These are phyloP conservation scores for Amesomyces nigricolor DNA, from an alignment of 2,329 filamentous ascomycete genomes.

Conservation along the genomic window DNA sequence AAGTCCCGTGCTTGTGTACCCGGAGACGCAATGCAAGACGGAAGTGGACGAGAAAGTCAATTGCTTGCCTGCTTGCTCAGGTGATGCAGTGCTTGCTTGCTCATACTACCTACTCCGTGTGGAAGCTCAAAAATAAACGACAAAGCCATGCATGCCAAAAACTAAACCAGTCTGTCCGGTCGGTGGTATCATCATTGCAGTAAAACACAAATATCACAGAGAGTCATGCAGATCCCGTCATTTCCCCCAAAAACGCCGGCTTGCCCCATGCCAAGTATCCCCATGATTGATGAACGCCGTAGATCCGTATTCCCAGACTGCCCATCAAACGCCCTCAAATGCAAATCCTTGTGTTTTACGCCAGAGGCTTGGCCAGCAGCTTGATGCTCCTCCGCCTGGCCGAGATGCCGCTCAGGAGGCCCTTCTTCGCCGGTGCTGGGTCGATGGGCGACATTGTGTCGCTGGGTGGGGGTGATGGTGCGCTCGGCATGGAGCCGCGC, in stretches of 20 bases:
- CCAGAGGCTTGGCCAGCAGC: conserved; percentile 19
- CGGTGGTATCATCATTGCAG: too few relatives aligned
- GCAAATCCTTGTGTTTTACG: neutral
- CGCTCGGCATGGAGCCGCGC: conserved; percentile 33
- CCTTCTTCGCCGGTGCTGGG: conserved; percentile 14
- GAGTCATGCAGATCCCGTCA: too few relatives aligned
- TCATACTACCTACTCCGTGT: neutral
- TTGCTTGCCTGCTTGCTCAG: neutral
- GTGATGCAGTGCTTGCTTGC: neutral
- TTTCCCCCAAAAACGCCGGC: too few relatives aligned
- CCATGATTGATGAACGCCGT: neutral
- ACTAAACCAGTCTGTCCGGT: neutral
- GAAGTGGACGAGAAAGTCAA: too few relatives aligned
- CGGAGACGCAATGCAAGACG: too few relatives aligned
- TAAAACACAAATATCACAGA: neutral
- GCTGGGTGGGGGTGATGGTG: conserved; percentile 19
- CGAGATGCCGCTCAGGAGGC: conserved; percentile 27
- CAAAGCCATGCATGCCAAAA: neutral
- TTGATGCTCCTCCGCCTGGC: conserved; percentile 28
- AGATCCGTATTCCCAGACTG: neutral
- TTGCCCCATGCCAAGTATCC: too few relatives aligned
- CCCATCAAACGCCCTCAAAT: conserved; percentile 1
- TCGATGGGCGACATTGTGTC: conserved; percentile 21
- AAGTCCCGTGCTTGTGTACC: too few relatives aligned
- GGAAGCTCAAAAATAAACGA: neutral